Conservation (phyloP, 495 filamentous ascomycete genomes). For the Penicillium roqueforti region DNA sequence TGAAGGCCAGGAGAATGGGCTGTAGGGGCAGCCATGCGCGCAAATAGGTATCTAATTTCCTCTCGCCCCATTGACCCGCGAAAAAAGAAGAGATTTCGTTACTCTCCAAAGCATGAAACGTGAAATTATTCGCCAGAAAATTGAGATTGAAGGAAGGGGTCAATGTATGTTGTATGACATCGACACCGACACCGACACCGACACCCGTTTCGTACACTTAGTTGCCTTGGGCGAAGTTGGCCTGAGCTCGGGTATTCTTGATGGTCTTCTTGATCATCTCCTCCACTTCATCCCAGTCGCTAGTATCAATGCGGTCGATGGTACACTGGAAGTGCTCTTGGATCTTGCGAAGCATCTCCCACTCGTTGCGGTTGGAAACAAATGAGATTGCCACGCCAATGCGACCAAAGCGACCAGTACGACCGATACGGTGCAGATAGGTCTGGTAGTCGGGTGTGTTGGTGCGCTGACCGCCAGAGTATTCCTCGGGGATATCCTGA, state of each 20-base stretch:
- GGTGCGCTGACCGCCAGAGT: conserved; percentile 17
- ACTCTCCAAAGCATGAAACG: conserved; percentile 29
- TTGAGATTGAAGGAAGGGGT: neutral
- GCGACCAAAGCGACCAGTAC: conserved; percentile 94
- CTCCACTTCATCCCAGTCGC: conserved; percentile 88
- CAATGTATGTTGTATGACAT: neutral
- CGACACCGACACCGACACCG: neutral
- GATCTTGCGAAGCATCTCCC: conserved; percentile 70
- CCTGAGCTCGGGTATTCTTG: conserved; percentile 70
- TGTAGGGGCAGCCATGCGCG: conserved; percentile 7
- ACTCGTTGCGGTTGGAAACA: conserved; percentile 74
- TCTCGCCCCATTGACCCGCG: conserved; percentile 17
- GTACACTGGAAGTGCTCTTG: conserved; percentile 60
- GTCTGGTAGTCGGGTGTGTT: conserved; percentile 75
- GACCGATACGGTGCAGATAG: conserved; percentile 96
- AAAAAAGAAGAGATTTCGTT: conserved; percentile 23
- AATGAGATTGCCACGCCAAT: conserved; percentile 95
- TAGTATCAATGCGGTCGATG: conserved; percentile 56
- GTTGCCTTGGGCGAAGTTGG: conserved; percentile 38
- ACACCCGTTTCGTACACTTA: conserved; percentile 5
- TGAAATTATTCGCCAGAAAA: conserved; percentile 5
- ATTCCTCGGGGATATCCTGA: conserved; percentile 55
- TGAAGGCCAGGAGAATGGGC: neutral
- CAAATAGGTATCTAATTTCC: conserved; percentile 34
- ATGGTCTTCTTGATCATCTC: conserved; percentile 73